These are phyloP conservation scores for Colletotrichum viniferum DNA, from an alignment of 2,329 filamentous ascomycete species.

Conservation along the genomic window DNA sequence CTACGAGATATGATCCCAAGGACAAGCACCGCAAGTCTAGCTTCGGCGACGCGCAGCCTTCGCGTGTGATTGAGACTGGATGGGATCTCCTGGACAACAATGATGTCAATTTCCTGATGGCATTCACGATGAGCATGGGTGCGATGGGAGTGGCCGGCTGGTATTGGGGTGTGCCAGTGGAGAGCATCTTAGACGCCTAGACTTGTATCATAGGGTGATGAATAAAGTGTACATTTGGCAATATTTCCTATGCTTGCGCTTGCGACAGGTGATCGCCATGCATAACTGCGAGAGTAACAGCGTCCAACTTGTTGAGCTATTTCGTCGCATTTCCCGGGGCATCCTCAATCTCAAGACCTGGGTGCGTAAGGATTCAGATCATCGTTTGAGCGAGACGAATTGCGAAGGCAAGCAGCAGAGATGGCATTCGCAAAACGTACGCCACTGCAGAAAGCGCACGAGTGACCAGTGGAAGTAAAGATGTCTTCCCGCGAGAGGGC, in stretches of 20 bases:
- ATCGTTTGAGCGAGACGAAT: neutral
- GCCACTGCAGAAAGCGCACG: neutral
- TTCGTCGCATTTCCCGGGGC: neutral
- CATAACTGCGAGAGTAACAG: neutral
- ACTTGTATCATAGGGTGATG: neutral
- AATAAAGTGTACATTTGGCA: neutral
- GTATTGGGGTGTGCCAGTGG: conserved; percentile 63
- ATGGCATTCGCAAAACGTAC: neutral
- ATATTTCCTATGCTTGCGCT: neutral
- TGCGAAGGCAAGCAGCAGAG: neutral
- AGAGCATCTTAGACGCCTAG: conserved; percentile 36
- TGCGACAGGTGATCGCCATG: neutral
- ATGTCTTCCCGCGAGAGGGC: neutral
- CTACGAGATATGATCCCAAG: conserved; percentile 51
- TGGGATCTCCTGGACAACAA: conserved; percentile 90
- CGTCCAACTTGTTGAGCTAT: neutral
- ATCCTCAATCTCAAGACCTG: neutral
- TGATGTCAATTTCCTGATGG: conserved; percentile 93
- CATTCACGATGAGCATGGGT: conserved; percentile 76
- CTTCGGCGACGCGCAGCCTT: conserved; percentile 62
- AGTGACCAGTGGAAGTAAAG: neutral
- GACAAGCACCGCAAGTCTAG: conserved; percentile 56
- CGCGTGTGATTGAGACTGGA: conserved; percentile 68
- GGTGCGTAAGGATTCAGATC: neutral
- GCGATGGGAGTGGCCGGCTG: conserved; percentile 71